A percentile compares a stretch with the other conserved stretches of the same genome.
Conservation (phyloP, 108 stramenopile species). For the Schizochytrium sp. region DNA sequence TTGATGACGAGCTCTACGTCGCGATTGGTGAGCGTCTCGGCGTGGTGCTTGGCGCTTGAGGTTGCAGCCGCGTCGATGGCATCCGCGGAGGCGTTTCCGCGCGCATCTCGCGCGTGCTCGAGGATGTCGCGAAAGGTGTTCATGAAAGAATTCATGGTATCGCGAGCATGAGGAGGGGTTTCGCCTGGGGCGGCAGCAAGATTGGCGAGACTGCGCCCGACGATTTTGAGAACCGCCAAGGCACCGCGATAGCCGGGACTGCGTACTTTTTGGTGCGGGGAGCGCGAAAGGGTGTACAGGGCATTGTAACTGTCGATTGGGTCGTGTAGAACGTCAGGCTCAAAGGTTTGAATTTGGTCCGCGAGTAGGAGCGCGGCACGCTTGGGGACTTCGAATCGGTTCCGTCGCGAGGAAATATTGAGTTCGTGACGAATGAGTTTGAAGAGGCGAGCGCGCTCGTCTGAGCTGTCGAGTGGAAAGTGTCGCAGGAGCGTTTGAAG, state of each 20-base stretch:
- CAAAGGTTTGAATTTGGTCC: neutral
- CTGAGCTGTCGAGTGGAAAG: neutral
- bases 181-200: neutral
- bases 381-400: neutral
- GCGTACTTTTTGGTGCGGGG: neutral
- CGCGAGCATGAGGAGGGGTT: neutral
- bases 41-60: neutral
- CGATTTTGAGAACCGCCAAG: neutral
- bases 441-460: neutral
- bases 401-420: neutral
- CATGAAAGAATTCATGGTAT: neutral
- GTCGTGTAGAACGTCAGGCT: neutral
- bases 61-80: too few relatives aligned
- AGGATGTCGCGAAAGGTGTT: neutral
- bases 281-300: neutral
- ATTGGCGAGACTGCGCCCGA: neutral
- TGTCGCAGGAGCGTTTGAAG: neutral
- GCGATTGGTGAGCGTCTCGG: neutral
- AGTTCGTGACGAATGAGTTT: neutral
- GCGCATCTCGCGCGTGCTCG: neutral
- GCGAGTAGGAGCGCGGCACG: neutral
- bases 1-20: constrained; percentile 5
- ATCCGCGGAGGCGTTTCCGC: neutral
- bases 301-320: neutral
- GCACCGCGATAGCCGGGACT: neutral